Percentiles rank a stretch among this genome's conserved stretches.
Conservation (phyloP, 345 rosid species). For the Laguncularia racemosa region DNA sequence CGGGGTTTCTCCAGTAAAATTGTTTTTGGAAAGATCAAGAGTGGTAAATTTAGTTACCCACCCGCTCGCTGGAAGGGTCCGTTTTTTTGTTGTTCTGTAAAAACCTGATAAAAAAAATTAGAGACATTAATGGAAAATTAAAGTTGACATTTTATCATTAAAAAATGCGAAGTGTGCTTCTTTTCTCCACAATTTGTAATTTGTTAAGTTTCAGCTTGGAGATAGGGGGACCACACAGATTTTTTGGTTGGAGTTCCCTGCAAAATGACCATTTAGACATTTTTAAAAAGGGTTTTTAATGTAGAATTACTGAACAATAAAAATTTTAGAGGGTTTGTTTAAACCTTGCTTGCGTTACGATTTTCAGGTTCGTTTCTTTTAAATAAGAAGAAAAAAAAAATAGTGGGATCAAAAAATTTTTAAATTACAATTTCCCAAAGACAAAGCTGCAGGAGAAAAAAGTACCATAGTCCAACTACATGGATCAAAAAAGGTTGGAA, state of each 20-base stretch:
- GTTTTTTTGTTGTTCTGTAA: slow-evolving; percentile 84
- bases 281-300: background rate
- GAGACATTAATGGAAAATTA: background rate
- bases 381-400: background rate
- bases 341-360: background rate
- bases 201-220: slow-evolving; percentile 20
- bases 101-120: slow-evolving; percentile 7
- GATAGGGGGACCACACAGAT: slow-evolving; percentile 18
- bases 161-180: background rate
- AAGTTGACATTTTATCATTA: background rate
- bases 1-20: slow-evolving; percentile 65
- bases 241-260: slow-evolving; percentile 20
- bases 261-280: background rate
- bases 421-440: slow-evolving; percentile 14
- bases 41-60: slow-evolving; percentile 70
- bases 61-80: slow-evolving; percentile 80
- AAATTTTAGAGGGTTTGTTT: background rate
- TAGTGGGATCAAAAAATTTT: background rate
- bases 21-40: slow-evolving; percentile 82
- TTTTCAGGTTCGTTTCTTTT: no score
- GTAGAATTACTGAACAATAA: background rate
- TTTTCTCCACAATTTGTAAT: slow-evolving; percentile 17
- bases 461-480: slow-evolving; percentile 22
- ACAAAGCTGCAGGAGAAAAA: slow-evolving; percentile 16
- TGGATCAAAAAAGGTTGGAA: slow-evolving; percentile 16